Evolutionary conservation across 192 early-diverging fungal genomes (phyloP), one percentile per base, ranked within the genome.

Genomic region (Gonapodya sp.): DNA sequence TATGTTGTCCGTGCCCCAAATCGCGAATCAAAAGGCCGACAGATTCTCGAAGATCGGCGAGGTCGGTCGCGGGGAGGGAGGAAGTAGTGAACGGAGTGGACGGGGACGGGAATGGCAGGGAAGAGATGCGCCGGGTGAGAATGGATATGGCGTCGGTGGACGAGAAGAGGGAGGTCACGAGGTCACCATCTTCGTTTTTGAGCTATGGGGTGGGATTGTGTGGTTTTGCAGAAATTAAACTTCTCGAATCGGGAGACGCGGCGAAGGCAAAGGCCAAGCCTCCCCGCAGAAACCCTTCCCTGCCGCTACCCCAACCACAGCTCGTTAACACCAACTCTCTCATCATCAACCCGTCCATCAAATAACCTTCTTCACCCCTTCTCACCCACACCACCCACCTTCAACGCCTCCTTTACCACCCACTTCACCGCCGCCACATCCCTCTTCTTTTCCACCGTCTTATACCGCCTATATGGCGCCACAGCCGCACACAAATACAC

Each of bases 11-110:
- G 1, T 35, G 32, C 36, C 86, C 84, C 8, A 86, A 79, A 33
- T 86, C 79, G 36, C 86, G 83, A 73, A 87, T 73, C 36, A 87
- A 79, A 1, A 83, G 8, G 14, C 85, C 86, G 36, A 86, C 36
- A 31, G 33, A 18, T 31, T 80, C 72, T 18, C 83, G 83, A 34
- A 64, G 46, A 24, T 64, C 24, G 46, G 8, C 46, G 46, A 64
- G 46, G 46, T 64, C 46, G 8, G 46, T 24, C 24, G 46, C 8
- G 24, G 46, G 8, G 24, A 64, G 46, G 24, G 46, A 64, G 24
- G 8, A 16, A 8, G 8, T 8, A 16, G 73, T 79, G 74, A 36
- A 24, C 0, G 34, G 24, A 36, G 78, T 16, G 72, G 2, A 33
- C 81, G 36, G 24, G 30, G n/a, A 46, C 34, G 34, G 32, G 32